These are phyloP conservation scores for Piper longum DNA, from an alignment of 164 flowering plant species.

Conservation along the genomic window DNA sequence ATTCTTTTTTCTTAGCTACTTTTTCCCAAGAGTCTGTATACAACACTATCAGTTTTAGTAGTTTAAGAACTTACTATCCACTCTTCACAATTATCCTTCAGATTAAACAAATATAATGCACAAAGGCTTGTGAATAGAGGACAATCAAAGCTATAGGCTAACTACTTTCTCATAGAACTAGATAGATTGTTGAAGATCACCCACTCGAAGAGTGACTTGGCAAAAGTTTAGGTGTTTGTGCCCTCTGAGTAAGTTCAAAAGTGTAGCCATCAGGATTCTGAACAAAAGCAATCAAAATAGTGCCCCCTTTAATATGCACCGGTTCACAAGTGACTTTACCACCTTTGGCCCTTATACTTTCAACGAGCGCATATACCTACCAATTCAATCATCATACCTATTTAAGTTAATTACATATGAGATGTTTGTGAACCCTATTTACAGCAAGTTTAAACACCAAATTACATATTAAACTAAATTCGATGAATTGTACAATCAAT, in stretches of 20 bases:
- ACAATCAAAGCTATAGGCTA: no score
- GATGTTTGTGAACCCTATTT: no score
- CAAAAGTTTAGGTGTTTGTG: conserved; percentile 84
- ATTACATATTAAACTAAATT: no score
- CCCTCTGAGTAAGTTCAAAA: conserved; percentile 85
- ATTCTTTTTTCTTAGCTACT: conserved; percentile 47
- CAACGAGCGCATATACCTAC: conserved; percentile 28
- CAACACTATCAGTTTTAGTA: not conserved
- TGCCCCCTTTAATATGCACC: conserved; percentile 88
- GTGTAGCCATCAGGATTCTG: conserved; percentile 93
- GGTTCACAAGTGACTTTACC: conserved; percentile 85
- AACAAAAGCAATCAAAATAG: conserved; percentile 68
- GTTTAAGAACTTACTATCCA: not conserved
- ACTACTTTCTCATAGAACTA: conserved; percentile 89
- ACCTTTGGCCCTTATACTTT: conserved; percentile 60
- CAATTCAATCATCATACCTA: no score
- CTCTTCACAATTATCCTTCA: no score
- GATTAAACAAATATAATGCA: not conserved
- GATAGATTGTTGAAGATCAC: conserved; percentile 79
- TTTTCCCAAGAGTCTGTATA: conserved; percentile 86
- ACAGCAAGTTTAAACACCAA: no score
- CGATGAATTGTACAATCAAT: no score
- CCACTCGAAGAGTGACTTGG: conserved; percentile 97
- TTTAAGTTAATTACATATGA: no score
- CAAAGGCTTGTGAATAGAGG: no score